Percentiles rank a stretch among this genome's conserved stretches.
phyloP scores from a whole-genome alignment of 164 flowering plant genomes.

The Buxus sempervirens region DNA sequence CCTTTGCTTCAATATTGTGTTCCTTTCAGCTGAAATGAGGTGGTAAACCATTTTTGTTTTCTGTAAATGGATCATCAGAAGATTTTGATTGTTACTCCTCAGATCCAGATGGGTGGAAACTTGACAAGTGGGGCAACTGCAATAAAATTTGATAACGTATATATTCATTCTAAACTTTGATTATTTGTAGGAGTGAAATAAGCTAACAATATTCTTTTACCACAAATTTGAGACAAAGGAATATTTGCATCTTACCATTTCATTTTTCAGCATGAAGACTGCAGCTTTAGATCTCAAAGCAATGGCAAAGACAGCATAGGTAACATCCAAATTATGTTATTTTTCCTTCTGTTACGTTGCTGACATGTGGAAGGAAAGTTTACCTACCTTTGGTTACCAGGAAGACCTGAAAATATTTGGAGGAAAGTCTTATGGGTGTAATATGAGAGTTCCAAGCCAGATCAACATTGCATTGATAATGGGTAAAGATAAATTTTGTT shows the following conservation, averaged over 20 bases:
- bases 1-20: not conserved
- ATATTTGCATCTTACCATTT: not conserved
- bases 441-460: not conserved
- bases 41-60: not conserved
- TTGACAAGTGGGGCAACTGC: not conserved
- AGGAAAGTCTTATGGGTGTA: not conserved
- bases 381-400: not conserved
- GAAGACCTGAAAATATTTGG: not conserved
- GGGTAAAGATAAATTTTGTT: not conserved
- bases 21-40: constrained; percentile 1
- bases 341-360: not conserved
- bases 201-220: not conserved
- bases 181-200: not conserved
- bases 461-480: not conserved
- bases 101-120: not conserved
- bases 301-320: not conserved
- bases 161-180: not conserved
- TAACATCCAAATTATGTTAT: not conserved
- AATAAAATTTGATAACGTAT: not conserved
- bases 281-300: not conserved
- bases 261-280: not conserved
- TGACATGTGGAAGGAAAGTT: not conserved
- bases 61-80: not conserved
- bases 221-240: not conserved
- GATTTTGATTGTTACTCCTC: not conserved